These are phyloP conservation scores for Closterium sp. DNA, from an alignment of 139 green algal species.

Conservation along the genomic window DNA sequence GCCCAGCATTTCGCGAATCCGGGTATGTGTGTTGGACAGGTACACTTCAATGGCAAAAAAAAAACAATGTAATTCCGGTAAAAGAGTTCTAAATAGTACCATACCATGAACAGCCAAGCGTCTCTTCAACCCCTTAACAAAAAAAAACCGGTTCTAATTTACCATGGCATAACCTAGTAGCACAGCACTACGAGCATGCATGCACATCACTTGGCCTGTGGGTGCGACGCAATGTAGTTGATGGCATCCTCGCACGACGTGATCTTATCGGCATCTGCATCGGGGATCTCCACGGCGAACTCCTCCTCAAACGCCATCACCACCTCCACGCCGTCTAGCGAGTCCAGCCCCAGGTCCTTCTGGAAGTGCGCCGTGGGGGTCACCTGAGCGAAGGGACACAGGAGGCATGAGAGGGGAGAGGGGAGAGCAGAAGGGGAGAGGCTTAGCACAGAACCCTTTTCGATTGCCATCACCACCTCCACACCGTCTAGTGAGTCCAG, in stretches of 20 bases:
- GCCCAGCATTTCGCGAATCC: too few species aligned
- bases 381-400: conserved; percentile 6
- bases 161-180: background rate
- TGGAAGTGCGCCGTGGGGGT: conserved; percentile 73
- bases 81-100: too few species aligned
- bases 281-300: conserved; percentile 97
- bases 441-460: conserved; percentile 95
- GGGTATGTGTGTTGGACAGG: too few species aligned
- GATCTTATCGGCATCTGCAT: conserved; percentile 98
- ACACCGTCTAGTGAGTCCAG: conserved; percentile 96
- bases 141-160: background rate
- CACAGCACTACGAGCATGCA: background rate
- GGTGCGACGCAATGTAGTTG: conserved; percentile 78
- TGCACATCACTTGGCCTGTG: conserved; percentile 57
- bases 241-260: conserved; percentile 81
- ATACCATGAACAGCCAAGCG: too few species aligned
- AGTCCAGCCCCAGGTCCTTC: conserved; percentile 96
- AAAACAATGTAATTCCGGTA: too few species aligned
- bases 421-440: background rate
- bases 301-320: conserved; percentile 99
- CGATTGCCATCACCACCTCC: conserved; percentile 98
- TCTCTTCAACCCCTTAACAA: background rate
- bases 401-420: background rate
- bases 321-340: conserved; percentile 96
- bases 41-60: too few species aligned